Evolutionary conservation across 2,329 filamentous ascomycete genomes (phyloP).

Genomic region (Aspergillus jensenii): DNA sequence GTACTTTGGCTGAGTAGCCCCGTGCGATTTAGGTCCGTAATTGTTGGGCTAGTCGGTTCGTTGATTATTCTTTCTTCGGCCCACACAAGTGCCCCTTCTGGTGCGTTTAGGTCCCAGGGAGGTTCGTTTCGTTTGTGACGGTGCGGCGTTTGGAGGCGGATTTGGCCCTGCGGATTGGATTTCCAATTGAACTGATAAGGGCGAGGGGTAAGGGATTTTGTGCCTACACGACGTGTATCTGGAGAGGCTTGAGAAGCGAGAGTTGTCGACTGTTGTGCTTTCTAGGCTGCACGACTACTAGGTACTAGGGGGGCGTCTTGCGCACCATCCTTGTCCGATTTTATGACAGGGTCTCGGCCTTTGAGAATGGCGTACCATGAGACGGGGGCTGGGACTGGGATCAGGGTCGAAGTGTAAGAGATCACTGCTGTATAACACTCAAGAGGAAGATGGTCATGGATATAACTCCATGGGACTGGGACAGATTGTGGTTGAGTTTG

Average conservation of each 20-base stretch:
- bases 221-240: background rate
- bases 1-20: background rate
- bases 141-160: background rate
- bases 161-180: background rate
- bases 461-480: background rate
- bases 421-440: background rate
- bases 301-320: no score
- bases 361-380: background rate
- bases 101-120: no score
- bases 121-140: background rate
- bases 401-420: background rate
- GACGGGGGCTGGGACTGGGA: background rate
- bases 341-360: background rate
- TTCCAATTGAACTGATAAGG: background rate
- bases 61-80: slow-evolving; percentile 4
- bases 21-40: background rate
- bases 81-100: background rate
- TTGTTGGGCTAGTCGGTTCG: background rate
- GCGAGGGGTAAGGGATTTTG: background rate
- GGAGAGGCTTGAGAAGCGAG: background rate
- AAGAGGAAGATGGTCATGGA: background rate
- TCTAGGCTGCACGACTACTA: no score
- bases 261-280: no score
- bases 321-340: background rate
- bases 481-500: background rate